Percentiles rank a stretch among this genome's conserved stretches.
Conservation (phyloP, 352 stramenopile species). For the Globisporangium cylindrosporum region DNA sequence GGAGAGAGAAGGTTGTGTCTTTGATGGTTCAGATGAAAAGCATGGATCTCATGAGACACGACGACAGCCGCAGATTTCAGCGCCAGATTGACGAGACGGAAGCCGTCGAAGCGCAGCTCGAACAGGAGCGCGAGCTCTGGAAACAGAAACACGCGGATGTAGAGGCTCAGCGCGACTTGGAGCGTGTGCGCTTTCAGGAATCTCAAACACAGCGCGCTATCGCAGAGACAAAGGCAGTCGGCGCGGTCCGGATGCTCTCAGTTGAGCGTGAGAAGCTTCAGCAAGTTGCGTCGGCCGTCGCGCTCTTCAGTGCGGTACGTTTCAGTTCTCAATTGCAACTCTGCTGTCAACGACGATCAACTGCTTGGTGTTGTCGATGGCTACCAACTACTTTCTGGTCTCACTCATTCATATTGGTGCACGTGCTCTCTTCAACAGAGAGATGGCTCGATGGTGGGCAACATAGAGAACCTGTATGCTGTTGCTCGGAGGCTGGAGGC, state of each 20-base stretch:
- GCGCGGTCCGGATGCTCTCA: constrained; percentile 46
- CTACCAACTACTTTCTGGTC: no score
- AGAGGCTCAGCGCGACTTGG: constrained; percentile 60
- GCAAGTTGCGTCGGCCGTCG: constrained; percentile 39
- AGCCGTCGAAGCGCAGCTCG: constrained; percentile 17
- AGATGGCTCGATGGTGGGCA: constrained; percentile 40
- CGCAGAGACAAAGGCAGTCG: constrained; percentile 41
- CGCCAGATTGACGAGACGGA: constrained; percentile 14
- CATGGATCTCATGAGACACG: constrained; percentile 26
- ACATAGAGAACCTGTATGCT: constrained; percentile 41
- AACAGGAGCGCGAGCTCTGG: constrained; percentile 43
- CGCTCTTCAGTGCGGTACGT: constrained; percentile 40
- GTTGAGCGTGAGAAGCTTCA: constrained; percentile 47
- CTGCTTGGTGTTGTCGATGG: background rate
- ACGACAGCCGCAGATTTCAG: constrained; percentile 12
- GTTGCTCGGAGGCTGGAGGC: constrained; percentile 32
- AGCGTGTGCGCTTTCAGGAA: constrained; percentile 33
- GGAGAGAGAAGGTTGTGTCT: constrained; percentile 56
- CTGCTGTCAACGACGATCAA: no score
- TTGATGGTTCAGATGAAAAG: constrained; percentile 57
- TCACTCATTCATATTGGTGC: no score
- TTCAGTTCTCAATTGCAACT: no score
- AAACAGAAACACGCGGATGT: constrained; percentile 48
- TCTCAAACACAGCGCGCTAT: constrained; percentile 21
- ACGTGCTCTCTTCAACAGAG: constrained; percentile 10